Conservation (phyloP, 495 filamentous ascomycete species). For the Neurospora sp. region DNA sequence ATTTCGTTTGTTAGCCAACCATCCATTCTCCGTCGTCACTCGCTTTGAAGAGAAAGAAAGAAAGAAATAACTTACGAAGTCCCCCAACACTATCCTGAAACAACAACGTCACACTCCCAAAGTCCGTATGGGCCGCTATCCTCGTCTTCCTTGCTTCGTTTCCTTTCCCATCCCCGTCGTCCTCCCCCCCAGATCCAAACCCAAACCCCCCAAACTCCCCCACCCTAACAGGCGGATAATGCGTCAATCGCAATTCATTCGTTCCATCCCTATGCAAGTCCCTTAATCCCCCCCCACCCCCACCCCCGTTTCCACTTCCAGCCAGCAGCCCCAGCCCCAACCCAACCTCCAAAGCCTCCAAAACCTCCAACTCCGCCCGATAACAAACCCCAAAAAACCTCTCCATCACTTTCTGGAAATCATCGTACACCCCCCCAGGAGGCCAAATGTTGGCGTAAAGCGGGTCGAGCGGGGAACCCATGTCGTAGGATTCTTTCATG, state of each 20-base stretch:
- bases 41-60: no score
- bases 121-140: not conserved
- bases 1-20: no score
- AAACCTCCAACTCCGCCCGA: not conserved
- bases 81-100: not conserved
- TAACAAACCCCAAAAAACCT: not conserved
- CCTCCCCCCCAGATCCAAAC: no score
- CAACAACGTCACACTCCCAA: not conserved
- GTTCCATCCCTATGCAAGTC: not conserved
- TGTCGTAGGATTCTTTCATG: not conserved
- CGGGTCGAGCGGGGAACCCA: not conserved
- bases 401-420: not conserved
- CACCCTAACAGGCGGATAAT: not conserved
- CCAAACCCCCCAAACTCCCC: not conserved
- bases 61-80: not conserved
- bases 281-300: no score
- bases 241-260: not conserved
- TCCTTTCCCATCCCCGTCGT: not conserved
- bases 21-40: no score
- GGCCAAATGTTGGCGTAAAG: not conserved
- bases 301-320: no score
- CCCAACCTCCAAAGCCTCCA: no score
- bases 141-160: not conserved
- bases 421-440: not conserved
- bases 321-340: no score